Base-by-base conservation (phyloP, 345 rosid species). In the Acer yangbiense region DNA sequence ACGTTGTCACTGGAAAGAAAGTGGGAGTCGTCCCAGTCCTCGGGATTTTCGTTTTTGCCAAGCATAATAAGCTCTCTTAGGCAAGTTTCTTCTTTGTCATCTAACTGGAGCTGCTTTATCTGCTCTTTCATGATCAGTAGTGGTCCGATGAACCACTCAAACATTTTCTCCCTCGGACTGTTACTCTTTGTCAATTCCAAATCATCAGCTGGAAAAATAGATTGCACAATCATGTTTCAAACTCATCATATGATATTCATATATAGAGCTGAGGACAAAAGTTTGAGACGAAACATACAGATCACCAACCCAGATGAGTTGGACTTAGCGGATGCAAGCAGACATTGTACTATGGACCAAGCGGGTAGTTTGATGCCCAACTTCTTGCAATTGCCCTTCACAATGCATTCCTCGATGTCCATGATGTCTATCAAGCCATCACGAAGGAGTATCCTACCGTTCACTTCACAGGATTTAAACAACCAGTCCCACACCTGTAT, bases 401-500 rank as follows among this genome's bases (percentile, higher is more conserved):
- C 54, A 8, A 90, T 72, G 79, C 90, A 90, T 72, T 87, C 91
- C 82, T 91, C 92, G 9, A 93, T 83, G 74, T 95, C 98, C 72
- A 82, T 88, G 76, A 84, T 84, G 66, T 80, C 79, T 77, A 95
- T 85, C 72, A 91, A 78, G 55, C 90, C 90, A 46, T 91, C 95
- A 2, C 83, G 86, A 50, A 90, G 81, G 32, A 91, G 88, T 80
- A 86, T 86, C 84, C 90, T 78, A 9, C 97, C 97, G 25, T 89
- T 90, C 74, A 89, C 95, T 78, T 93, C 98, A 60, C 91, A 95
- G 0, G 95, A 87, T 88, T 88, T 91, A 74, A 95, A 95, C 71
- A 95, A 76, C 98, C 97, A 93, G 78, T 91, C 98, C 98, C 95
- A 93, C 3, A 93, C 93, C 98, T 95, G 79, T 23, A 63, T 64